Base-by-base conservation (phyloP, 345 rosid genomes). In the Noccaea bulbosa region DNA sequence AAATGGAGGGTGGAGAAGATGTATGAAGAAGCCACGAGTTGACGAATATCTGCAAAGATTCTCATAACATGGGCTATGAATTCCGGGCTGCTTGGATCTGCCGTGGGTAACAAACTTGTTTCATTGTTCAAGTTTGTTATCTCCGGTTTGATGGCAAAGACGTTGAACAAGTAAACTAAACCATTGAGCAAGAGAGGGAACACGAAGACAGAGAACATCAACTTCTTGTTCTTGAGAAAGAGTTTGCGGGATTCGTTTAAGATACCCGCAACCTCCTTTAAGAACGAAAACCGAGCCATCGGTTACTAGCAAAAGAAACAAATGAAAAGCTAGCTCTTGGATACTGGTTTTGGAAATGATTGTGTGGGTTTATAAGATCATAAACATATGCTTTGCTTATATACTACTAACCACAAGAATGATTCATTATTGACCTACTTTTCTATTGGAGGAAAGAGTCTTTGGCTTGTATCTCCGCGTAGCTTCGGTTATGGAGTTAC, bases 211-310 rank as follows among this genome's bases (percentile, higher is more conserved):
- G 55, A 69, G 57, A 80, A 27, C 78, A 88, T 81, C 8, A 83
- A 73, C 67, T 51, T 77, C 43, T 64, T 73, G 59, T 84, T 83
- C 69, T 77, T 81, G 73, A 51, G 15, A 60, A 75, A 74, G 58
- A 84, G 73, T 71, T 76, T 79, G 70, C 67, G 20, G 71, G 84
- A 65, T 60, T 79, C 82, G 41, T 71, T 71, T 53, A 83, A 65
- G 48, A 79, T 81, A 62, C 71, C 71, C 37, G 59, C 27, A 38
- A 77, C 65, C 37, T 64, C 78, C 58, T 8, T 53, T 12, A 71
- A 60, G 62, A 49, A 33, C 6, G 32, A 8, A 14, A 43, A 48
- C 1, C 6, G 32, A 14, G 12, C 67, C 79, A 76, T 76, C 20
- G 54, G 11, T 56, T 64, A 7, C 53, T 32, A 54, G 41, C 4